phyloP scores from a whole-genome alignment of 495 filamentous ascomycete species.

The Daldinia caldariorum region DNA sequence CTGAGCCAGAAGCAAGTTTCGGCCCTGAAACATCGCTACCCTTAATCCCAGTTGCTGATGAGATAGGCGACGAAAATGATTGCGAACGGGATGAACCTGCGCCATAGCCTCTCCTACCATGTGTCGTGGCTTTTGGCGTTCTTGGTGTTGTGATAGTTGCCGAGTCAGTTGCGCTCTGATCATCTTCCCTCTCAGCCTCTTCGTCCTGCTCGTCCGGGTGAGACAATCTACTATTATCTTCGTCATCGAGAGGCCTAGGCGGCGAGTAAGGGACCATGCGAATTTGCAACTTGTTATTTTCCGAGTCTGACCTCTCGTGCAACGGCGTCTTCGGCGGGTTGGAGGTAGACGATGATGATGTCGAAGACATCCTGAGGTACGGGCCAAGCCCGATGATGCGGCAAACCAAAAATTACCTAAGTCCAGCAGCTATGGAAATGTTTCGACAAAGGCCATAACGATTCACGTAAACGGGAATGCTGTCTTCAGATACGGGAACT shows the following conservation, averaged over 20 bases:
- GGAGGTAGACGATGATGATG: conserved; percentile 37
- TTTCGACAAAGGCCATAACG: conserved; percentile 42
- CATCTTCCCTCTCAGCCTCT: conserved; percentile 8
- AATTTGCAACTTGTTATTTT: conserved; percentile 61
- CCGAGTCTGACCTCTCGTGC: conserved; percentile 65
- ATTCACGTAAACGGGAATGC: conserved; percentile 23
- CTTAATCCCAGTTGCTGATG: conserved; percentile 51
- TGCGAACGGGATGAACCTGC: conserved; percentile 53
- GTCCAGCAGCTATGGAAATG: conserved; percentile 31
- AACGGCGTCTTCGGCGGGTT: conserved; percentile 54
- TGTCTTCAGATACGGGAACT: conserved; percentile 10
- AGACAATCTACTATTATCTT: conserved; percentile 31
- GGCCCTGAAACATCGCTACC: conserved; percentile 59
- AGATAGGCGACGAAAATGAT: conserved; percentile 45
- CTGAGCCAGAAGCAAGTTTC: conserved; percentile 55
- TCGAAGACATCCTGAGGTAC: conserved; percentile 47
- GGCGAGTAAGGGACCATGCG: conserved; percentile 65
- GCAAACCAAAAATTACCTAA: conserved; percentile 26
- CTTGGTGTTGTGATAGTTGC: conserved; percentile 33
- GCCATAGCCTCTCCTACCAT: conserved; percentile 42
- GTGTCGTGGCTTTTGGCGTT: conserved; percentile 31
- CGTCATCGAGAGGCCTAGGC: conserved; percentile 51
- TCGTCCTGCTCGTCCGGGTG: conserved; percentile 26
- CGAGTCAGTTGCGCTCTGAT: conserved; percentile 13
- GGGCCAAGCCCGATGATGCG: conserved; percentile 31